Evolutionary conservation across 1,284 basidiomycete genomes (phyloP), one percentile per base, ranked within the genome.

Genomic region (Athelia psychrophila): DNA sequence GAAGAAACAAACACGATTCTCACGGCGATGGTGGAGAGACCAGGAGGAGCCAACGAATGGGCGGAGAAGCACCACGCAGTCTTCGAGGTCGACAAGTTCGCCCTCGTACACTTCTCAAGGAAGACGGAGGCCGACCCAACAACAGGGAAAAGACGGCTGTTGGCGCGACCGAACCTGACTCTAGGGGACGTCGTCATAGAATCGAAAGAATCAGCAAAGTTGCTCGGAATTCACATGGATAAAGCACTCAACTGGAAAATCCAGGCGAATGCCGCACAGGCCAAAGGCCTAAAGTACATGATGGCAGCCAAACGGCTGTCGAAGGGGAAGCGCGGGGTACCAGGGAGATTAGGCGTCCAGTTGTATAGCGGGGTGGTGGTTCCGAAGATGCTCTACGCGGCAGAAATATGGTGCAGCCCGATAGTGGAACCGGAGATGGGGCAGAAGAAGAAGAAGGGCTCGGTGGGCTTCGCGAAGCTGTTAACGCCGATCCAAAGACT

Each of bases 181-280:
- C 36, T 55, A 2, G 45, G 27, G 25, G 45, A 36, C 19, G 25
- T 18, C 9, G 51, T 53, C 1, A 55, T 60, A n/a, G 19, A 44
- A 3, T 50, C 61, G 10, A 15, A 51, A 10, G 36, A 35, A 15
- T 53, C 51, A 15, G 55, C 60, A 18, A 70, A 69, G 44, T 68
- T 69, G 46, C 60, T 76, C 0, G 71, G 74, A 0, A 59, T 76
- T 0, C 27, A 63, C 6, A 13, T 77, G 0, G 72, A 77, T 56
- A 56, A 63, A 3, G 44, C 62, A 4, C 66, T 77, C 3, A 44
- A 53, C 0, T 77, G 65, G 56, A 58, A 60, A 10, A 56, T 66
- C 27, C 75, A 76, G 15, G 48, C 49, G 0, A 56, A 56, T 1
- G 30, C 57, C 0, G 71, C 67, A 0, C 18, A 69, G 0, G 62